A percentile compares a stretch with the other conserved stretches of the same genome.
phyloP scores from a whole-genome alignment of 2,329 filamentous ascomycete genomes.

The Fusarium burgessii region DNA sequence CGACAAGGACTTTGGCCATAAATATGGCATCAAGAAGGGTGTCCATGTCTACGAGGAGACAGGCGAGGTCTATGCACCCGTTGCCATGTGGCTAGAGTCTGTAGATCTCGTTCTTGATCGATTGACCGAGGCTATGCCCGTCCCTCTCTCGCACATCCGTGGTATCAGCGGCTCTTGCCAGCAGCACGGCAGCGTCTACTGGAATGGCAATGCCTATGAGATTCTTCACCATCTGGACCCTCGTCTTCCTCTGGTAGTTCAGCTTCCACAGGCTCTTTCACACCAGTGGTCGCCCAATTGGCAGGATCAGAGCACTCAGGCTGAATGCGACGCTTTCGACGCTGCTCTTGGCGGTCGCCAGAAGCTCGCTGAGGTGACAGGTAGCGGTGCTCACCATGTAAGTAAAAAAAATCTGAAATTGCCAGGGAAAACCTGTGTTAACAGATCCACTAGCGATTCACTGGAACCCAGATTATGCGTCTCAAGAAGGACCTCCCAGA shows the following conservation, averaged over 20 bases:
- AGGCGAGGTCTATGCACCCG: slow-evolving; percentile 91
- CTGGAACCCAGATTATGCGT: slow-evolving; percentile 94
- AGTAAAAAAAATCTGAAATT: slow-evolving; percentile 48
- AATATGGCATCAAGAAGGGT: slow-evolving; percentile 88
- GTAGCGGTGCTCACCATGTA: slow-evolving; percentile 95
- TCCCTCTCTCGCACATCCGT: slow-evolving; percentile 77
- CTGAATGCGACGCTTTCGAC: slow-evolving; percentile 91
- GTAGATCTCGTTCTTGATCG: slow-evolving; percentile 85
- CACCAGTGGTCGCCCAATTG: slow-evolving; percentile 94
- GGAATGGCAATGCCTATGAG: slow-evolving; percentile 77
- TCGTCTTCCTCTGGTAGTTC: slow-evolving; percentile 73
- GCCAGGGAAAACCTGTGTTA: slow-evolving; percentile 25
- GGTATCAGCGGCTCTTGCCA: slow-evolving; percentile 93
- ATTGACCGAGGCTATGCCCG: slow-evolving; percentile 72
- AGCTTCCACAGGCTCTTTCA: slow-evolving; percentile 79
- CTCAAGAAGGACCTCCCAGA: slow-evolving; percentile 84
- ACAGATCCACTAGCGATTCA: slow-evolving; percentile 77
- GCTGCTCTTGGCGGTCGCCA: slow-evolving; percentile 73
- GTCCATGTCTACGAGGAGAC: slow-evolving; percentile 85
- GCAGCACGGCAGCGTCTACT: slow-evolving; percentile 98
- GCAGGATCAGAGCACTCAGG: slow-evolving; percentile 96
- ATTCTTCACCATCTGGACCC: slow-evolving; percentile 72
- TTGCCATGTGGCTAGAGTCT: slow-evolving; percentile 94
- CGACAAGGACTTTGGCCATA: slow-evolving; percentile 79
- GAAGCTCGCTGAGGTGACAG: slow-evolving; percentile 81